Percentiles rank a stretch among this genome's conserved stretches.
These are phyloP conservation scores for Potentilla sterilis DNA, from an alignment of 306 rosid species.

Conservation along the genomic window DNA sequence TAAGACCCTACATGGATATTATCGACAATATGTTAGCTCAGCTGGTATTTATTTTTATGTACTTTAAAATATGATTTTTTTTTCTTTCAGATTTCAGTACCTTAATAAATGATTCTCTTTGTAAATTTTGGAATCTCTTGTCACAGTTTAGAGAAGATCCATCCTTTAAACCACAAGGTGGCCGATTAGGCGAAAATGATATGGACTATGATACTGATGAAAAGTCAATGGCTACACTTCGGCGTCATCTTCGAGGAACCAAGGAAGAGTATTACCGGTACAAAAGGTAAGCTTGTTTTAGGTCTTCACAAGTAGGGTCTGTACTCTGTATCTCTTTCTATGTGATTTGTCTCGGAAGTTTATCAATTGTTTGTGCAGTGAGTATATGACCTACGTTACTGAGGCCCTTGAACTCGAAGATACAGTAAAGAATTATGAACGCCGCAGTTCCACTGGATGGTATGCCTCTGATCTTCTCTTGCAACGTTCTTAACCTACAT, in stretches of 20 bases:
- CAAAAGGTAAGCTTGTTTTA: slow-evolving; percentile 61
- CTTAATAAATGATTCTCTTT: slow-evolving; percentile 17
- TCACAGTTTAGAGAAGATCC: slow-evolving; percentile 86
- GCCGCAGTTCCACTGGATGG: slow-evolving; percentile 84
- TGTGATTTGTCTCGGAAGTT: slow-evolving; percentile 18
- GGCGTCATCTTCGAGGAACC: slow-evolving; percentile 93
- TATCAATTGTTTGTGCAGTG: slow-evolving; percentile 54
- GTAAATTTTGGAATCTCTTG: slow-evolving; percentile 26
- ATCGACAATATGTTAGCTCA: slow-evolving; percentile 72
- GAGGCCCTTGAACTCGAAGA: slow-evolving; percentile 94
- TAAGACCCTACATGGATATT: slow-evolving; percentile 86
- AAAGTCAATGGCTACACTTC: slow-evolving; percentile 94
- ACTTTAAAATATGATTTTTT: neutral
- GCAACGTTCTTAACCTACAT: neutral
- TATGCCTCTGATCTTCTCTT: slow-evolving; percentile 36
- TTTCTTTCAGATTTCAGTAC: neutral
- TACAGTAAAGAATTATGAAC: slow-evolving; percentile 67
- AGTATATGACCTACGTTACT: slow-evolving; percentile 72
- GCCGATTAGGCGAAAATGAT: slow-evolving; percentile 79
- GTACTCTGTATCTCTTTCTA: slow-evolving; percentile 16
- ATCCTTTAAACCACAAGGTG: slow-evolving; percentile 96
- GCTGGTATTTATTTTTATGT: slow-evolving; percentile 55
- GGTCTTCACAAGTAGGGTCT: slow-evolving; percentile 8
- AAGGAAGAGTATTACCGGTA: slow-evolving; percentile 87
- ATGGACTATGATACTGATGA: slow-evolving; percentile 98